Percentiles rank a stretch among this genome's conserved stretches.
These are phyloP conservation scores for Zygosaccharomyces bailii DNA, from an alignment of 805 yeast species.

Conservation along the genomic window DNA sequence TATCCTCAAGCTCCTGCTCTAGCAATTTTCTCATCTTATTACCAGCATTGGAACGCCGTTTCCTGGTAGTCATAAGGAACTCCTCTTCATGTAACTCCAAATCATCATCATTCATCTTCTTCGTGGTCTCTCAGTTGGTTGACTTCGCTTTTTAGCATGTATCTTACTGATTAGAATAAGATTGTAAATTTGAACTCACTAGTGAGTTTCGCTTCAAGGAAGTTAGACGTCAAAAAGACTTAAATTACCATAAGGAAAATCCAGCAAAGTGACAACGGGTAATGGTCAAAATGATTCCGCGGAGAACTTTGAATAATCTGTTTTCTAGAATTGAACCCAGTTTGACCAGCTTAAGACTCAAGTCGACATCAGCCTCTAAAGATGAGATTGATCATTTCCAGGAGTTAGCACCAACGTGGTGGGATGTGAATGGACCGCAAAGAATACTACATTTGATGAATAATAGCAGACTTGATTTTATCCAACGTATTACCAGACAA, in stretches of 20 bases:
- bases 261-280: too few species aligned
- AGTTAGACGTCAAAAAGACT: not conserved
- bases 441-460: conserved; percentile 94
- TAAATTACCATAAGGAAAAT: too few species aligned
- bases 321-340: not conserved
- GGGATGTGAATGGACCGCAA: conserved; percentile 94
- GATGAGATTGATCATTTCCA: conserved; percentile 81
- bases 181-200: not conserved
- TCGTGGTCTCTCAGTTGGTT: too few species aligned
- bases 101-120: conserved; percentile 14
- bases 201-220: not conserved
- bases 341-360: conserved; percentile 5
- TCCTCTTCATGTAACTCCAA: conserved; percentile 38
- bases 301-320: not conserved
- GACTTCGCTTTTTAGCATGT: too few species aligned
- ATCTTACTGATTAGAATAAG: too few species aligned
- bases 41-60: conserved; percentile 87
- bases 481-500: conserved; percentile 53
- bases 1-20: conserved; percentile 57
- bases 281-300: not conserved
- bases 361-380: conserved; percentile 27
- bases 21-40: conserved; percentile 70
- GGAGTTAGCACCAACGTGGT: conserved; percentile 91
- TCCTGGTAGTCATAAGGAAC: conserved; percentile 68
- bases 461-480: conserved; percentile 80